Conservation (phyloP, 306 rosid species). For the Herpetospermum pedunculosum region DNA sequence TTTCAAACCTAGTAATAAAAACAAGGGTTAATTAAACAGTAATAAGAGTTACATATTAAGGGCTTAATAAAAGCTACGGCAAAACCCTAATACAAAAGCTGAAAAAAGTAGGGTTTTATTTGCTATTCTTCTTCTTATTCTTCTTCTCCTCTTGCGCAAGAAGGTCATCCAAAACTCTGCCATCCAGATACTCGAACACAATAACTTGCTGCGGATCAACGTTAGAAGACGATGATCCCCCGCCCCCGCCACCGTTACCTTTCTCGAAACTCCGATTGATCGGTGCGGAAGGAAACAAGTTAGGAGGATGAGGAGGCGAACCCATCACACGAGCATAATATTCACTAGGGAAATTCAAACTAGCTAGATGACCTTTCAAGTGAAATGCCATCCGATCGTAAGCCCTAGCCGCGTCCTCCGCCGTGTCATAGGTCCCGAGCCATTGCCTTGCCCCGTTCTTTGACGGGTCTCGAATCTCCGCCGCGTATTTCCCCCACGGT, state of each 20-base stretch:
- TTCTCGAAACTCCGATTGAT: not conserved
- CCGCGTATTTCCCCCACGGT: conserved; percentile 14
- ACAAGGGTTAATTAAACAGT: not conserved
- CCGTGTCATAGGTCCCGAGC: conserved; percentile 13
- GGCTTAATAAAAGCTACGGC: not conserved
- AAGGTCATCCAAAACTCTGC: conserved; percentile 8
- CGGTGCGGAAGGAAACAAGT: not conserved
- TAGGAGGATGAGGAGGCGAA: conserved; percentile 15
- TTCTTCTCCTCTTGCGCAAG: not conserved
- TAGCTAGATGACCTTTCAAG: conserved; percentile 12
- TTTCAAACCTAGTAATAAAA: not conserved
- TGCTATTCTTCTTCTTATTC: not conserved
- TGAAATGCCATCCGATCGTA: conserved; percentile 5
- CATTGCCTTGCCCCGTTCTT: conserved; percentile 8
- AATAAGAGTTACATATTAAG: not conserved
- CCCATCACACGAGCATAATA: conserved; percentile 16
- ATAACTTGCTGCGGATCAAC: not conserved
- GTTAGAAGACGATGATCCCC: not conserved
- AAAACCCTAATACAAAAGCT: not conserved
- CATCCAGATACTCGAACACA: conserved; percentile 4
- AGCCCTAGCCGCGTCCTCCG: conserved; percentile 16
- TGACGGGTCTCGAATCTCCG: conserved; percentile 13
- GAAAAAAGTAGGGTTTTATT: not conserved
- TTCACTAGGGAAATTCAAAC: conserved; percentile 6
- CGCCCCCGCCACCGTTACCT: not conserved